phyloP scores from a whole-genome alignment of 306 rosid species.

The Citrullus amarus region DNA sequence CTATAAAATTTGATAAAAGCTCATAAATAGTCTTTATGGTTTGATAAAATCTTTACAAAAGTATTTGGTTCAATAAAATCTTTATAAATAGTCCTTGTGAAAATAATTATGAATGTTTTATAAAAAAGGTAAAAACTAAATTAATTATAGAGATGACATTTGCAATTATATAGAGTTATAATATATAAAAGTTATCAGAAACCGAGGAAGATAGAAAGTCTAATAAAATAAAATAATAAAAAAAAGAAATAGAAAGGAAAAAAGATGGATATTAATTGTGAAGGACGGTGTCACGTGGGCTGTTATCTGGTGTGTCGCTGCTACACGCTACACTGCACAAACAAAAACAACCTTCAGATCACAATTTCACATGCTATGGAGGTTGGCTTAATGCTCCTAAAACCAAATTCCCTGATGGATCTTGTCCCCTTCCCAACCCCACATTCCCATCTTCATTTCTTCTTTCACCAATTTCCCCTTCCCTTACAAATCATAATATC shows the following conservation, averaged over 20 bases:
- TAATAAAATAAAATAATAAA: too few relatives aligned
- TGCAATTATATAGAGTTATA: too few relatives aligned
- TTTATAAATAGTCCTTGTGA: too few relatives aligned
- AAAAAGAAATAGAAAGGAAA: not conserved
- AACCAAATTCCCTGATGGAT: not conserved
- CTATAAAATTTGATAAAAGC: too few relatives aligned
- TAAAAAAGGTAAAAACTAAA: too few relatives aligned
- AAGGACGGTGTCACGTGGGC: not conserved
- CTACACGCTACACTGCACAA: conserved; percentile 1
- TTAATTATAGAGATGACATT: too few relatives aligned
- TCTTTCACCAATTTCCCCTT: not conserved
- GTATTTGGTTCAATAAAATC: too few relatives aligned
- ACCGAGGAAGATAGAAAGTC: not conserved
- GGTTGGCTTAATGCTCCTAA: not conserved
- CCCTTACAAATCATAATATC: not conserved
- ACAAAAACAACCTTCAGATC: conserved; percentile 13
- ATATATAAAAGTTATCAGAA: not conserved
- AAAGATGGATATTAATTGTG: conserved; percentile 2
- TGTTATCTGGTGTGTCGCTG: conserved; percentile 7
- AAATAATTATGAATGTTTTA: too few relatives aligned
- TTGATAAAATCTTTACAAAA: too few relatives aligned
- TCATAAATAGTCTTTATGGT: too few relatives aligned
- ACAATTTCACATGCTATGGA: conserved; percentile 1
- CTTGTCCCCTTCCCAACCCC: conserved; percentile 3
- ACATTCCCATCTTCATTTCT: not conserved